Evolutionary conservation across 1,284 basidiomycete genomes (phyloP).

Genomic region (Papiliotrema flavescens): DNA sequence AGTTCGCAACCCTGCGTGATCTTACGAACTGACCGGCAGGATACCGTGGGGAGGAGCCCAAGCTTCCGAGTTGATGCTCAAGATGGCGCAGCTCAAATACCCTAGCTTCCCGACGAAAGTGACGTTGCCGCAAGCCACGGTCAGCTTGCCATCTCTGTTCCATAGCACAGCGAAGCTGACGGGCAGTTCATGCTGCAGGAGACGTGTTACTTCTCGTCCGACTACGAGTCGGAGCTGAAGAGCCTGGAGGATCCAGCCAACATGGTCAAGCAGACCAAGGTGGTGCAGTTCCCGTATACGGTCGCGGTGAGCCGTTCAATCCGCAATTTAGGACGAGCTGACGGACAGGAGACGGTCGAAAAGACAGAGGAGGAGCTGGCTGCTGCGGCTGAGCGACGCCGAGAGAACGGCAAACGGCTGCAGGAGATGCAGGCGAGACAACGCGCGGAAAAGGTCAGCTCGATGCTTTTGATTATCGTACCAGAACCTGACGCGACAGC

Average conservation of each 20-base stretch:
- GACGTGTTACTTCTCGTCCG: constrained; percentile 77
- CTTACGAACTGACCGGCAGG: constrained; percentile 54
- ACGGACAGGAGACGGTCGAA: constrained; percentile 60
- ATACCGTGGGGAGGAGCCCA: constrained; percentile 93
- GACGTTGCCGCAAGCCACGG: constrained; percentile 54
- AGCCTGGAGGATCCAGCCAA: constrained; percentile 61
- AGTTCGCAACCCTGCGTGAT: constrained; percentile 23
- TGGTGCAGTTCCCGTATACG: constrained; percentile 81
- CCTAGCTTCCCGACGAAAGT: constrained; percentile 70
- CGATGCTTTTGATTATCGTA: constrained; percentile 48
- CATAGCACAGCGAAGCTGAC: constrained; percentile 2
- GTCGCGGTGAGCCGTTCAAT: constrained; percentile 51
- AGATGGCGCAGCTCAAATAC: constrained; percentile 92
- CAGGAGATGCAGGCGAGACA: constrained; percentile 91
- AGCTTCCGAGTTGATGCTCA: constrained; percentile 84
- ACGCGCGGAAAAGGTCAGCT: constrained; percentile 74
- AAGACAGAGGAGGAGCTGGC: constrained; percentile 89
- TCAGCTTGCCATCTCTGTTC: constrained; percentile 43
- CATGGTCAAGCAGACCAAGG: constrained; percentile 64
- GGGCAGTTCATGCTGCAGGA: constrained; percentile 81
- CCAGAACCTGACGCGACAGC: constrained; percentile 7
- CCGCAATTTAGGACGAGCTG: neutral
- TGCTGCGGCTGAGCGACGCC: constrained; percentile 69
- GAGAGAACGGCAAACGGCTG: constrained; percentile 78
- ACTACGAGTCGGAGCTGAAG: constrained; percentile 70